Base-by-base conservation (phyloP, 2,329 filamentous ascomycete species). In the Geosmithia flava region DNA sequence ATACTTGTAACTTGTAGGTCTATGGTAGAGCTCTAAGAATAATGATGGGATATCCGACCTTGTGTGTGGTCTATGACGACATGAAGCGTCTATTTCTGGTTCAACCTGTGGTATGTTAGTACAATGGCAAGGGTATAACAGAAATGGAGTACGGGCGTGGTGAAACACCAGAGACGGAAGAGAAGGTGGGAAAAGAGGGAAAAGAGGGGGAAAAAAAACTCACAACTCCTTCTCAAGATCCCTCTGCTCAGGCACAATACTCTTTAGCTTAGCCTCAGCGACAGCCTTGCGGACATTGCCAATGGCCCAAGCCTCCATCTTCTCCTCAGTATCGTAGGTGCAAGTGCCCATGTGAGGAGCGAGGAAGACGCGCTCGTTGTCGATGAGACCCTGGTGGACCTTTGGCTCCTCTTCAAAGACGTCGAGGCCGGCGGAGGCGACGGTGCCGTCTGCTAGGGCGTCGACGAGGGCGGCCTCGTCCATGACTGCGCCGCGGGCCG, bases 321-420 rank as follows among this genome's bases (percentile, higher is more conserved):
- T 75, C 42, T 65, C 68, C 61, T 75, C 69, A 7, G 76, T 78
- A 66, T 79, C 87, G 27, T 80, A 68, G 0, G 85, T 91, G 74
- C 78, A 88, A 0, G 88, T 94, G 0, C 87, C 87, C 85, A 94
- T 86, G 63, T 94, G 88, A 47, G 88, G 88, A 37, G 94, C 67
- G 27, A 95, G 70, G 56, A 91, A 70, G 20, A 87, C 85, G 54
- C 79, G 76, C 2, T 78, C 78, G 59, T 91, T 90, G 16, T 68
- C 67, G 15, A 90, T 55, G 42, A 94, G 68, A 1, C 83, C 85
- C 0, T 80, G 81, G 58, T 93, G 85, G 27, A 94, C 68, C 50
- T 77, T 71, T 0, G 88, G 88, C 63, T 94, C 87, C 39, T 89
- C 72, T 60, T 94, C 87, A 58, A 81, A 94, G 46, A 94, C 87